phyloP scores from a whole-genome alignment of 2,329 filamentous ascomycete species.

The Sclerotinia borealis region DNA sequence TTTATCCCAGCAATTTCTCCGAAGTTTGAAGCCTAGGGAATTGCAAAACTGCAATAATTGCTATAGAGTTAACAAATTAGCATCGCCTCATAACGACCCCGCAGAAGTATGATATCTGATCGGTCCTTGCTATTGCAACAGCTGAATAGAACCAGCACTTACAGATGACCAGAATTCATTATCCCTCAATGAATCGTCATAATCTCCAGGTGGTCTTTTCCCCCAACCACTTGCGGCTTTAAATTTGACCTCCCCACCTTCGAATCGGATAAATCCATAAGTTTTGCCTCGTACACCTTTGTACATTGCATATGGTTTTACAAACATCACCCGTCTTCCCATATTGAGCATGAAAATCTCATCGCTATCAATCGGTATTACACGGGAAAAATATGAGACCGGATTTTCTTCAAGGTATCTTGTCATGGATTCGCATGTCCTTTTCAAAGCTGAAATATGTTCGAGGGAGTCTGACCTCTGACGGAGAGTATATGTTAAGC shows the following conservation, averaged over 20 bases:
- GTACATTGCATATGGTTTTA: neutral
- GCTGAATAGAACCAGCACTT: neutral
- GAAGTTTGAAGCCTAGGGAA: neutral
- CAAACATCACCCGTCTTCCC: neutral
- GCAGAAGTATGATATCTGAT: neutral
- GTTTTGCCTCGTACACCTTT: neutral
- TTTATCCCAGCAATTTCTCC: neutral
- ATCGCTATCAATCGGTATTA: neutral
- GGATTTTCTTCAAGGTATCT: neutral
- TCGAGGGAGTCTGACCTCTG: neutral
- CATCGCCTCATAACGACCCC: neutral
- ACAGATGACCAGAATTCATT: conserved; percentile 5
- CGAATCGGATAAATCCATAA: neutral
- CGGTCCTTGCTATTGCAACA: neutral
- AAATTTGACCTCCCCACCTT: neutral
- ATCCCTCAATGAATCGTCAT: neutral
- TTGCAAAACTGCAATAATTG: conserved; percentile 6
- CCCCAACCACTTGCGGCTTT: conserved; percentile 1
- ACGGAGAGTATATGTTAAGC: neutral
- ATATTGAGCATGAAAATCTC: neutral
- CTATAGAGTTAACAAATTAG: neutral
- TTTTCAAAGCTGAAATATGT: conserved; percentile 1
- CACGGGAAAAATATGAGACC: neutral
- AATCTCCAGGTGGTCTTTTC: neutral
- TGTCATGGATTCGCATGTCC: neutral